Evolutionary conservation across 345 rosid genomes (phyloP).

Genomic region (Syzygium aromaticum): DNA sequence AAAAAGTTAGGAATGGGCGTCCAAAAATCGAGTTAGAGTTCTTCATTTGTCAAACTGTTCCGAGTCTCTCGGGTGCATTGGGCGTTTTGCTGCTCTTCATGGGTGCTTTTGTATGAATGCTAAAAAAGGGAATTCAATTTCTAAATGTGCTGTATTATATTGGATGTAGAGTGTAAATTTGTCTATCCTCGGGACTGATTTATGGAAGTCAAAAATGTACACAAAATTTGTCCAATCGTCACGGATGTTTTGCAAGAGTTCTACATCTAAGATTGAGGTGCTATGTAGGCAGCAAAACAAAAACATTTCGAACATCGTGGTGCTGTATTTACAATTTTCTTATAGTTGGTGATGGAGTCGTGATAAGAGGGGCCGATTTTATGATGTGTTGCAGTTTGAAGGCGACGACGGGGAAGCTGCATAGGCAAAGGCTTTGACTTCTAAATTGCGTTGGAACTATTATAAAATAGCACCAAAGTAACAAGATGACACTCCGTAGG

Average conservation of each 20-base stretch:
- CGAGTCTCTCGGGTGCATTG: background rate
- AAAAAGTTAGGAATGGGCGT: too few species aligned
- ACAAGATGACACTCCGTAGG: background rate
- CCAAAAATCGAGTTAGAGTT: too few species aligned
- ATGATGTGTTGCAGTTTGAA: background rate
- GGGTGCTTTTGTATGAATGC: background rate
- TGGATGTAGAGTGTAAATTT: background rate
- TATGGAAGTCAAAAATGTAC: background rate
- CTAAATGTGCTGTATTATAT: background rate
- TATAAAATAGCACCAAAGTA: background rate
- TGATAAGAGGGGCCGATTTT: too few species aligned
- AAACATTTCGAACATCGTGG: too few species aligned
- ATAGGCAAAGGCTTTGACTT: background rate
- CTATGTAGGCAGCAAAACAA: too few species aligned
- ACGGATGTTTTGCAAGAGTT: too few species aligned
- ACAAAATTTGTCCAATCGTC: background rate
- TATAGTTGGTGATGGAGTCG: too few species aligned
- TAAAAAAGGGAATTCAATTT: background rate
- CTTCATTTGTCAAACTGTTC: too few species aligned
- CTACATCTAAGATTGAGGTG: too few species aligned
- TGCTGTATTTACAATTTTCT: too few species aligned
- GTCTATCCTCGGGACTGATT: background rate
- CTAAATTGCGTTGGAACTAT: background rate
- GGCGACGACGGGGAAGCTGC: background rate
- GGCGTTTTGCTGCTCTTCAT: background rate